Conservation (phyloP, 2,329 filamentous ascomycete species). For the Colletotrichum shisoi region DNA sequence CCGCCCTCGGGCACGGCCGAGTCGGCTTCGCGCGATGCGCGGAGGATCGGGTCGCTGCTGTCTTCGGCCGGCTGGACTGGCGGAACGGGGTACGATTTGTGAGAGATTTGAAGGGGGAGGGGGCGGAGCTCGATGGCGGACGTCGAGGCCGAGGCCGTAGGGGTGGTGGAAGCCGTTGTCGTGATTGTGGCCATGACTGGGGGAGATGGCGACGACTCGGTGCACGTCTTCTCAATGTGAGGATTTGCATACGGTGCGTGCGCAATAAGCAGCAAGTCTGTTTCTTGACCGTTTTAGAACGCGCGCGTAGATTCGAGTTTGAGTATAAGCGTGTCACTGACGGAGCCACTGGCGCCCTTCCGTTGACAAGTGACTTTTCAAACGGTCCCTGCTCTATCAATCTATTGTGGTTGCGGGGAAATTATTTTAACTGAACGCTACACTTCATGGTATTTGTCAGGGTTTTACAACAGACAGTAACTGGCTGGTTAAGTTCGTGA, state of each 20-base stretch:
- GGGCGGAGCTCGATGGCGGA: slow-evolving; percentile 25
- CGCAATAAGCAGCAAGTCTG: neutral
- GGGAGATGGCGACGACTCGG: neutral
- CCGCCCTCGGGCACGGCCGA: slow-evolving; percentile 61
- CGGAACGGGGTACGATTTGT: neutral
- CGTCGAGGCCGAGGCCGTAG: slow-evolving; percentile 23
- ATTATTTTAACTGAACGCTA: too few species aligned
- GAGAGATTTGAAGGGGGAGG: slow-evolving; percentile 5
- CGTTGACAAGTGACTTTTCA: slow-evolving; percentile 12
- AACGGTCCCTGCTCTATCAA: neutral
- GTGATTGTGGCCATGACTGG: slow-evolving; percentile 30
- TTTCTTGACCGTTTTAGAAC: too few species aligned
- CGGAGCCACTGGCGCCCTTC: slow-evolving; percentile 26
- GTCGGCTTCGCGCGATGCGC: slow-evolving; percentile 56
- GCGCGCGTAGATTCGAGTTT: neutral
- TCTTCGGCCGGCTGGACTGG: neutral
- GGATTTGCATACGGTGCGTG: too few species aligned
- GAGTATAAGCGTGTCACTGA: neutral
- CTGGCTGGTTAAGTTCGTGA: too few species aligned
- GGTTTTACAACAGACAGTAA: too few species aligned
- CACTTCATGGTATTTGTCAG: too few species aligned
- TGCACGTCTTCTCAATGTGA: neutral
- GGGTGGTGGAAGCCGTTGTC: slow-evolving; percentile 7
- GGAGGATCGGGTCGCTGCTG: slow-evolving; percentile 44
- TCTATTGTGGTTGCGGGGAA: too few species aligned